Conservation (phyloP, 2,329 filamentous ascomycete genomes). For the Pseudogymnoascus sp. region DNA sequence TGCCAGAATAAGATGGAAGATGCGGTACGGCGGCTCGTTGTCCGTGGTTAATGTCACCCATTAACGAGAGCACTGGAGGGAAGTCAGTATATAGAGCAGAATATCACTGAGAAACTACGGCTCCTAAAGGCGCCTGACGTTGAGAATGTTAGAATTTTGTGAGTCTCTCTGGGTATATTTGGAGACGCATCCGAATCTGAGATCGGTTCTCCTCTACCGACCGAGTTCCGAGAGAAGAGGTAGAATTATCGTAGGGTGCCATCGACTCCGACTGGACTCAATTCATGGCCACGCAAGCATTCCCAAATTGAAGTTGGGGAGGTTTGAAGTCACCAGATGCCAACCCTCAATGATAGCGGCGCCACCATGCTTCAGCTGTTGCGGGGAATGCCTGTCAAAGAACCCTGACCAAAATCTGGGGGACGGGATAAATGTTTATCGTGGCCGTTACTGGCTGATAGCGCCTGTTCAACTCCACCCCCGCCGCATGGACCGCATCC, state of each 20-base stretch:
- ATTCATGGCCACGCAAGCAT: background rate
- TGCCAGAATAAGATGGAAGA: conserved; percentile 4
- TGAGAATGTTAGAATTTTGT: background rate
- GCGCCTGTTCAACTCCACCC: background rate
- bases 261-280: background rate
- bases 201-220: conserved; percentile 1
- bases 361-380: background rate
- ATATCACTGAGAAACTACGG: background rate
- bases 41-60: background rate
- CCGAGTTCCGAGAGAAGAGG: background rate
- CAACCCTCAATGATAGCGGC: background rate
- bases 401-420: background rate
- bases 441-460: background rate
- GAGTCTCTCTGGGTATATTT: background rate
- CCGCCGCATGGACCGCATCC: background rate
- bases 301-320: background rate
- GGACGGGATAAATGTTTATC: conserved; percentile 1
- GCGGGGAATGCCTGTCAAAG: conserved; percentile 2
- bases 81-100: background rate
- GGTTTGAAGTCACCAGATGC: background rate
- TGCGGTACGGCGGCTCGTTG: conserved; percentile 6
- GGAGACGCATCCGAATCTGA: background rate
- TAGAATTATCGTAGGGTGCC: background rate
- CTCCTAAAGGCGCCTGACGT: background rate
- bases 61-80: background rate